Conservation (phyloP, 2,329 filamentous ascomycete genomes). For the Gaeumannomyces sp. region DNA sequence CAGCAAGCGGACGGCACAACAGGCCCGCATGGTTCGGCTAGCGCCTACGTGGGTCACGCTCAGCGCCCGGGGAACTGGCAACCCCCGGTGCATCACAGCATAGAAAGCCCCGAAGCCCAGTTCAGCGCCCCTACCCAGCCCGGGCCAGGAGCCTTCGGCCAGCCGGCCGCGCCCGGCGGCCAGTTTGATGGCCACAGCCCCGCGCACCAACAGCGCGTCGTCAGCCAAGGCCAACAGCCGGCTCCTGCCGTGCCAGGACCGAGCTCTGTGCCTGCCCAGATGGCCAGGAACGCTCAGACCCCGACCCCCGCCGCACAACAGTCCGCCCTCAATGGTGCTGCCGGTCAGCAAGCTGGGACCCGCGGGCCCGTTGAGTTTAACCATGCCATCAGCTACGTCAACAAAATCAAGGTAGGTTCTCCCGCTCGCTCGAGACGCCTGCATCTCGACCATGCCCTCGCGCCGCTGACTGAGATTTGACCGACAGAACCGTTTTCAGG, state of each 20-base stretch:
- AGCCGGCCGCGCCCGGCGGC: slow-evolving; percentile 24
- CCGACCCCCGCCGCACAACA: slow-evolving; percentile 46
- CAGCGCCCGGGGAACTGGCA: slow-evolving; percentile 47
- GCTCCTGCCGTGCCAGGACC: slow-evolving; percentile 16
- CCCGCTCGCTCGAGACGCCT: background rate
- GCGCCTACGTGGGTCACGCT: slow-evolving; percentile 39
- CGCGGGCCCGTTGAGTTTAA: slow-evolving; percentile 97
- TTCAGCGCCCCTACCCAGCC: slow-evolving; percentile 53
- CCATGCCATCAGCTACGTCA: slow-evolving; percentile 98
- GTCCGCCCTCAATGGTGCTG: slow-evolving; percentile 55
- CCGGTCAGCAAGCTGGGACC: slow-evolving; percentile 60
- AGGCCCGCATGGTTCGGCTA: slow-evolving; percentile 29
- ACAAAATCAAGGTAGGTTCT: slow-evolving; percentile 87
- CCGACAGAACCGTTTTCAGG: slow-evolving; percentile 83
- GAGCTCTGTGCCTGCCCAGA: slow-evolving; percentile 5
- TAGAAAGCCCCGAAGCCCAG: slow-evolving; percentile 57
- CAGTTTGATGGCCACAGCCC: slow-evolving; percentile 26
- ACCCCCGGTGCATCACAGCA: slow-evolving; percentile 47
- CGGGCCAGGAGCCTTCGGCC: slow-evolving; percentile 41
- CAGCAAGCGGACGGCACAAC: slow-evolving; percentile 32
- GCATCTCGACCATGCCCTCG: background rate
- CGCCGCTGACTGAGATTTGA: background rate
- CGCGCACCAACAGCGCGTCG: slow-evolving; percentile 21
- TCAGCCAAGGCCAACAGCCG: slow-evolving; percentile 25
- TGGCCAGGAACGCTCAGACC: slow-evolving; percentile 45